Conservation (phyloP, 202 grass and related monocot species). For the Schoenoplectus tabernaemontani region DNA sequence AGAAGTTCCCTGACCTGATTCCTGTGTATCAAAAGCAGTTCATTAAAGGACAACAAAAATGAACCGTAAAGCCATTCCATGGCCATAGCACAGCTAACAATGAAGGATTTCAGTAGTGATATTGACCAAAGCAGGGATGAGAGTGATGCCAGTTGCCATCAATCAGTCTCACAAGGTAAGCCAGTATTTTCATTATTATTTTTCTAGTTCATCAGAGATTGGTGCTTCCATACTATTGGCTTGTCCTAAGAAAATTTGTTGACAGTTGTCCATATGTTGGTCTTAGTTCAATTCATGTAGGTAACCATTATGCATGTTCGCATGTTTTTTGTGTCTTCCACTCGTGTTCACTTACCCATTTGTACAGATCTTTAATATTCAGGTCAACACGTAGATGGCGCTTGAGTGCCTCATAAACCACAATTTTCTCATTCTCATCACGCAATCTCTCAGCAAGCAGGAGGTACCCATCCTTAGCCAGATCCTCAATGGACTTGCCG, state of each 20-base stretch:
- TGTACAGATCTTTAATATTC: constrained; percentile 53
- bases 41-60: constrained; percentile 12
- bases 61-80: neutral
- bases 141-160: neutral
- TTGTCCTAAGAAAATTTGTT: neutral
- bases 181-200: neutral
- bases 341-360: constrained; percentile 30
- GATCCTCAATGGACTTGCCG: constrained; percentile 68
- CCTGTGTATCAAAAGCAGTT: constrained; percentile 38
- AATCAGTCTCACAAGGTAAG: neutral
- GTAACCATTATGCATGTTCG: neutral
- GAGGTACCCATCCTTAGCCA: constrained; percentile 92
- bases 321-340: neutral
- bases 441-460: constrained; percentile 92
- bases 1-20: constrained; percentile 29
- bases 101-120: neutral
- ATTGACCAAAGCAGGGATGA: neutral
- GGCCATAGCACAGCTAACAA: neutral
- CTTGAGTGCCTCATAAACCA: constrained; percentile 74
- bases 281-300: neutral
- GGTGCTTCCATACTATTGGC: neutral
- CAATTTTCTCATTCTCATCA: constrained; percentile 72
- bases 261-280: neutral
- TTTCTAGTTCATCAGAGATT: neutral
- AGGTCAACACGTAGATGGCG: constrained; percentile 46